phyloP scores from a whole-genome alignment of 1,284 basidiomycete species.

The Athelia psychrophila region DNA sequence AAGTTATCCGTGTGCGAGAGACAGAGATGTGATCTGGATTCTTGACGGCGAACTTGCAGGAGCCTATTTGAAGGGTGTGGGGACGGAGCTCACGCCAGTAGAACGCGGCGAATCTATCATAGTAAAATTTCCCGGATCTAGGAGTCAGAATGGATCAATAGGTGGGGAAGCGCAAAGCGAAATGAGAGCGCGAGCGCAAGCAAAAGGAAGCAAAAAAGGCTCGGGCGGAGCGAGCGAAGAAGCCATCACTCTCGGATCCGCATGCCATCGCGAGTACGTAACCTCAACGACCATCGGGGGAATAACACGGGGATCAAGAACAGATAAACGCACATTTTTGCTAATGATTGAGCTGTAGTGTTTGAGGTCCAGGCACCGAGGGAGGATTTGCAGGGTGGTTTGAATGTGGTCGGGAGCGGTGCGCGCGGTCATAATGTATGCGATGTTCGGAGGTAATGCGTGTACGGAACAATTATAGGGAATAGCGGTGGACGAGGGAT shows the following conservation, averaged over 20 bases:
- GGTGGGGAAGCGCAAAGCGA: neutral
- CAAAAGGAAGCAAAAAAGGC: no score
- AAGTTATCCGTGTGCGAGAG: no score
- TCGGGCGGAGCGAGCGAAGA: no score
- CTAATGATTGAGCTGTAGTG: constrained; percentile 56
- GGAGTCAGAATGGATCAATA: constrained; percentile 1
- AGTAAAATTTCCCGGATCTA: constrained; percentile 57
- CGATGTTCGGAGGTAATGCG: neutral
- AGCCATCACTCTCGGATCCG: no score
- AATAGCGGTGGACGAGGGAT: neutral
- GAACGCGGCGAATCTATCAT: constrained; percentile 20
- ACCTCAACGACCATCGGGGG: no score
- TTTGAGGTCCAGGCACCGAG: constrained; percentile 8
- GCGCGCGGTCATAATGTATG: neutral
- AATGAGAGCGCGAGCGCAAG: no score
- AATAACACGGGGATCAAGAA: constrained; percentile 6
- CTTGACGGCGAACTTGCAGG: no score
- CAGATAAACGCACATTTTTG: constrained; percentile 55
- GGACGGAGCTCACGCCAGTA: no score
- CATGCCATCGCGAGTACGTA: constrained; percentile 7
- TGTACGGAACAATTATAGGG: neutral
- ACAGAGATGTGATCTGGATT: no score
- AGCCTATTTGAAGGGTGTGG: no score
- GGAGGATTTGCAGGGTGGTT: neutral
- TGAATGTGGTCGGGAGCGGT: neutral